Evolutionary conservation across 1,139 yeast species (phyloP).

Genomic region (Arxiozyma heterogenica): DNA sequence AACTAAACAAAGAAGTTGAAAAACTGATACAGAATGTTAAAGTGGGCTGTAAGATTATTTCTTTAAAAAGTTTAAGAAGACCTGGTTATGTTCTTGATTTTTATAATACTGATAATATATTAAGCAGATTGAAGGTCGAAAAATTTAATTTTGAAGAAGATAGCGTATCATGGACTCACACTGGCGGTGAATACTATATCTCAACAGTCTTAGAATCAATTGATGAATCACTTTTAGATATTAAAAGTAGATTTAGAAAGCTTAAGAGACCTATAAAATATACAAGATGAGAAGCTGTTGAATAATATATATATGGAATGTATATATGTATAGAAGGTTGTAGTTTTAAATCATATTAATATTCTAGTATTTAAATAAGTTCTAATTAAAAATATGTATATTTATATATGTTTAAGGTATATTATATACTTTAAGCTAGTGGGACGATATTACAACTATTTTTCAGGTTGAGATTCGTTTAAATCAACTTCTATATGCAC

Average conservation of each 20-base stretch:
- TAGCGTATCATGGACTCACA: slow-evolving; percentile 86
- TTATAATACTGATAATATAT: slow-evolving; percentile 47
- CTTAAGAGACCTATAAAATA: slow-evolving; percentile 19
- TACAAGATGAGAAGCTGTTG: slow-evolving; percentile 17
- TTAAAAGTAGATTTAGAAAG: slow-evolving; percentile 20
- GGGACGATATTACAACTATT: background rate
- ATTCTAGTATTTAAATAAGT: background rate
- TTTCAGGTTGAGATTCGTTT: slow-evolving; percentile 1
- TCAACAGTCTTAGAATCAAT: slow-evolving; percentile 53
- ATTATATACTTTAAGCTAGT: background rate
- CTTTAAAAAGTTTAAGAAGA: slow-evolving; percentile 58
- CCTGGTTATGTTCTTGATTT: slow-evolving; percentile 45
- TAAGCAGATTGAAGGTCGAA: slow-evolving; percentile 59
- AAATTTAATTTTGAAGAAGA: slow-evolving; percentile 57
- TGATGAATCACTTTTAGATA: slow-evolving; percentile 34
- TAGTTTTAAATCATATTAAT: background rate
- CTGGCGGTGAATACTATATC: slow-evolving; percentile 63
- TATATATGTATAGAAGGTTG: background rate
- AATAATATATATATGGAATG: too few relatives aligned
- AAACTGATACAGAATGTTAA: slow-evolving; percentile 53
- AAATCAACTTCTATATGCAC: slow-evolving; percentile 34
- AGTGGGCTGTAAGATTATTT: slow-evolving; percentile 70
- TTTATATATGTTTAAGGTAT: too few relatives aligned
- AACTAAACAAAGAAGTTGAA: slow-evolving; percentile 60
- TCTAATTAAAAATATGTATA: too few relatives aligned